Evolutionary conservation across 2,329 filamentous ascomycete genomes (phyloP), one percentile per base, ranked within the genome.

Genomic region (Botryotinia globosa): DNA sequence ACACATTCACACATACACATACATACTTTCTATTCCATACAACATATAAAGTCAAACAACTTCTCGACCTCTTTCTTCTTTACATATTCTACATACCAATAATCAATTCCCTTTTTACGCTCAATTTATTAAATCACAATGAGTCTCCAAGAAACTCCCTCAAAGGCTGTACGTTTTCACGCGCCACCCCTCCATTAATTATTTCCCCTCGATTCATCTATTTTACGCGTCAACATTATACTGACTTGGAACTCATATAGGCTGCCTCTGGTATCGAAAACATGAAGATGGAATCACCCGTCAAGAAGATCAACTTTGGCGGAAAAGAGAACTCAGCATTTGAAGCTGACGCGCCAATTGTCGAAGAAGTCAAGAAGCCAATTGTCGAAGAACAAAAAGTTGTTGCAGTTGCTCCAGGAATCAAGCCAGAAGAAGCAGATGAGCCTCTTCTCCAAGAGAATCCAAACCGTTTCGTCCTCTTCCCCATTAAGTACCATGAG

Each of bases 401-500:
- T 42, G 83, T 85, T 77, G 78, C 81, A 68, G 81, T 83, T 72
- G 85, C 86, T 69, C 78, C 87, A 58, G 83, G 83, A 34, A 85
- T 90, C 81, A 91, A 91, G 84, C 78, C 87, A 42, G 87, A 92
- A 68, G 93, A 97, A 84, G 87, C 88, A 73, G 88, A 94, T 73
- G 96, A 99, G 88, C 96, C 96, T 73, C 87, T 99, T 69, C 90
- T 99, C 10, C 92, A 94, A 82, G 96, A 98, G 85, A 99, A 99
- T 85, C 92, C 94, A 75, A 90, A 97, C 78, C 93, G 96, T 80
- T 99, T 99, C 81, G 96, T 99, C 74, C 88, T 99, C 75, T 99
- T 99, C 85, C 96, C 96, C 77, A 97, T 99, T 84, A 98, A 98
- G 88, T 98, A 98, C 85, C 94, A 98, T 81, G 95, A 98, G 91